A percentile compares a stretch with the other conserved stretches of the same genome.
Conservation (phyloP, 169 alveolate species). For the Plasmodium knowlesi region DNA sequence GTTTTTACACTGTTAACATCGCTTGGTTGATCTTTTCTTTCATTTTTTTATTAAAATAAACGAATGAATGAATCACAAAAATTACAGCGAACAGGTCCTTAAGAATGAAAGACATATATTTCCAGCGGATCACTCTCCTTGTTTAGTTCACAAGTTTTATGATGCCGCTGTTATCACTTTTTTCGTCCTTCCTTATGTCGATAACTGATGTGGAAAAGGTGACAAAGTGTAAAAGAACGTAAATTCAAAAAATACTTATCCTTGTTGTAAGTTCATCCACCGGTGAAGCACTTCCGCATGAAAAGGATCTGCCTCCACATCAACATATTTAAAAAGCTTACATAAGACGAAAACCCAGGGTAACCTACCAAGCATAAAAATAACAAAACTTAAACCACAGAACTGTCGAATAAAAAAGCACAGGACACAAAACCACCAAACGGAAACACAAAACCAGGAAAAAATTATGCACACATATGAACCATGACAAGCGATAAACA, state of each 20-base stretch:
- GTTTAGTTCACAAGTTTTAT: background rate
- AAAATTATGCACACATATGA: background rate
- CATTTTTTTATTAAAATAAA: background rate
- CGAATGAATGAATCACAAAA: background rate
- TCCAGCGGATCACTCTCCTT: background rate
- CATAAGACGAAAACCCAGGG: background rate
- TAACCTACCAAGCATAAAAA: background rate
- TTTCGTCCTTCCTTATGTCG: background rate
- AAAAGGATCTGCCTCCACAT: background rate
- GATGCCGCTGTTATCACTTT: background rate
- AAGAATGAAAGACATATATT: background rate
- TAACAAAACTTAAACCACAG: background rate
- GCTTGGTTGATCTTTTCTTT: background rate
- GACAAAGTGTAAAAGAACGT: background rate
- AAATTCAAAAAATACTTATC: background rate
- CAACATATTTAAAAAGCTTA: background rate
- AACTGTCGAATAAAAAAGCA: too few relatives aligned
- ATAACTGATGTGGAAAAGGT: background rate
- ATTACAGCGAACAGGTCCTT: background rate
- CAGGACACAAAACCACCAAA: too few relatives aligned
- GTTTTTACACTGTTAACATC: background rate
- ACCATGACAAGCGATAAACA: slow-evolving; percentile 73
- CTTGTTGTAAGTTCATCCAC: background rate
- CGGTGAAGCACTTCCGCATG: background rate
- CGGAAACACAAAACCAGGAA: too few relatives aligned